These are phyloP conservation scores for Austroboletus sp. DNA, from an alignment of 1,284 basidiomycete genomes.

Conservation along the genomic window DNA sequence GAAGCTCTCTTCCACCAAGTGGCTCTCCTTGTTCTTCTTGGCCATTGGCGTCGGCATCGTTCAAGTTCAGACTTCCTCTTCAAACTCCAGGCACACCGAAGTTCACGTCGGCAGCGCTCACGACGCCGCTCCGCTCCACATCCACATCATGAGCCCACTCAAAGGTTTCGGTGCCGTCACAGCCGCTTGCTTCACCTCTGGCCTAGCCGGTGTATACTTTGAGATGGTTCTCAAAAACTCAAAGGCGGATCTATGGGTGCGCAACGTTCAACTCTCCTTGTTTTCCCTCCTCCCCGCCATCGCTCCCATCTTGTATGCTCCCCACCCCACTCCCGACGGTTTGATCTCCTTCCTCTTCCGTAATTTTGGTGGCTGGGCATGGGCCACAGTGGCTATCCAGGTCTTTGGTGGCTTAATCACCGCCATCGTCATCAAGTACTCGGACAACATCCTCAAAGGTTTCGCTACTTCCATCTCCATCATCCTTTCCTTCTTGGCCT, in stretches of 20 bases:
- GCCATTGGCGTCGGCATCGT: slow-evolving; percentile 88
- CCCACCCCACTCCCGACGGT: slow-evolving; percentile 35
- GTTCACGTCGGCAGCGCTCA: slow-evolving; percentile 49
- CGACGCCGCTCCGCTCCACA: slow-evolving; percentile 40
- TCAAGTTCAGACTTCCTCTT: slow-evolving; percentile 63
- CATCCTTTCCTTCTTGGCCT: slow-evolving; percentile 88
- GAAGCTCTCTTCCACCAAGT: slow-evolving; percentile 67
- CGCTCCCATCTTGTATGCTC: slow-evolving; percentile 57
- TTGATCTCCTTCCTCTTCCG: slow-evolving; percentile 52
- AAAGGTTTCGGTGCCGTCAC: slow-evolving; percentile 63
- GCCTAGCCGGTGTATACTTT: slow-evolving; percentile 78
- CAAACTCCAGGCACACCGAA: slow-evolving; percentile 22
- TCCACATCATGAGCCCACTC: slow-evolving; percentile 57
- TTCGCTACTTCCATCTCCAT: slow-evolving; percentile 94
- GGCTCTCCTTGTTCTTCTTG: slow-evolving; percentile 77
- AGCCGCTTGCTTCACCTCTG: slow-evolving; percentile 71
- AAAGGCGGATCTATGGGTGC: slow-evolving; percentile 66
- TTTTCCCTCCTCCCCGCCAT: slow-evolving; percentile 74
- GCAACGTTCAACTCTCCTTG: slow-evolving; percentile 72
- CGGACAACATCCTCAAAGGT: slow-evolving; percentile 88
- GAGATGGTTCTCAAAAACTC: slow-evolving; percentile 75
- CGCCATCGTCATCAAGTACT: slow-evolving; percentile 82
- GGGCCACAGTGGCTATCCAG: slow-evolving; percentile 85
- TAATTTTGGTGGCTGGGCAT: slow-evolving; percentile 87
- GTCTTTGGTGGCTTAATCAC: slow-evolving; percentile 91